Conservation (phyloP, 2,329 filamentous ascomycete genomes). For the Fusarium algeriense region DNA sequence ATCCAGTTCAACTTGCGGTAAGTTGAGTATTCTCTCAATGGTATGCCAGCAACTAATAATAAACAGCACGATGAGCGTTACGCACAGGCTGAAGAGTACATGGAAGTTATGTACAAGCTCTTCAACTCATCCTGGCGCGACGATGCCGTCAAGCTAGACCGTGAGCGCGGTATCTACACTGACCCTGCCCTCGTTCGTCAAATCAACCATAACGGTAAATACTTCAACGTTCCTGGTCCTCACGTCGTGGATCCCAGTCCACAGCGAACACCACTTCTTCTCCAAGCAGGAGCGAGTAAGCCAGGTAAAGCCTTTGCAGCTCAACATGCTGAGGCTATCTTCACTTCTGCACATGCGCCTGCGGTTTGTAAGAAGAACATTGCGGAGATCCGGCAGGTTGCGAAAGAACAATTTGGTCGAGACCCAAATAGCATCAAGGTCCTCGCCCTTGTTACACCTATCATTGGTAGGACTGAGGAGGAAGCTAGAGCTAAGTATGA, state of each 20-base stretch:
- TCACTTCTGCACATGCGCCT: slow-evolving; percentile 75
- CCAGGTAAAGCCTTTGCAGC: slow-evolving; percentile 76
- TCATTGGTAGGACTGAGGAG: slow-evolving; percentile 74
- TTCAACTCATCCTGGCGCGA: slow-evolving; percentile 76
- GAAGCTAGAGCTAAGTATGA: slow-evolving; percentile 74
- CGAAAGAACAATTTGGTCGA: slow-evolving; percentile 65
- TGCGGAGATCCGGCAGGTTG: slow-evolving; percentile 70
- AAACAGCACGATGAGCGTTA: slow-evolving; percentile 74
- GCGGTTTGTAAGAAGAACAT: slow-evolving; percentile 71
- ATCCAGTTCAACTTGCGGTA: slow-evolving; percentile 62
- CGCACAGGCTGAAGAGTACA: slow-evolving; percentile 72
- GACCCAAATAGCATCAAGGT: slow-evolving; percentile 74
- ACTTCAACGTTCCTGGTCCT: slow-evolving; percentile 73
- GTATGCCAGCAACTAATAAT: not conserved
- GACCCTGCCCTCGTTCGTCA: slow-evolving; percentile 65
- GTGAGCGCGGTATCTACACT: slow-evolving; percentile 68
- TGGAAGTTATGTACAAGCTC: slow-evolving; percentile 74
- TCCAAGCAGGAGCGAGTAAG: slow-evolving; percentile 77
- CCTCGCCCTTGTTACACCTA: slow-evolving; percentile 73
- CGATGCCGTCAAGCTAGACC: slow-evolving; percentile 73
- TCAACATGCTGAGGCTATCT: slow-evolving; percentile 78
- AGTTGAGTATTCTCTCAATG: not conserved
- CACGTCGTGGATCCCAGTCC: slow-evolving; percentile 75
- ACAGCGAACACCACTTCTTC: slow-evolving; percentile 75
- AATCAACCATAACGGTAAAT: slow-evolving; percentile 75